Evolutionary conservation across 2,329 filamentous ascomycete species (phyloP), one percentile per base, ranked within the genome.

Genomic region (Xylariomycetidae sp.): DNA sequence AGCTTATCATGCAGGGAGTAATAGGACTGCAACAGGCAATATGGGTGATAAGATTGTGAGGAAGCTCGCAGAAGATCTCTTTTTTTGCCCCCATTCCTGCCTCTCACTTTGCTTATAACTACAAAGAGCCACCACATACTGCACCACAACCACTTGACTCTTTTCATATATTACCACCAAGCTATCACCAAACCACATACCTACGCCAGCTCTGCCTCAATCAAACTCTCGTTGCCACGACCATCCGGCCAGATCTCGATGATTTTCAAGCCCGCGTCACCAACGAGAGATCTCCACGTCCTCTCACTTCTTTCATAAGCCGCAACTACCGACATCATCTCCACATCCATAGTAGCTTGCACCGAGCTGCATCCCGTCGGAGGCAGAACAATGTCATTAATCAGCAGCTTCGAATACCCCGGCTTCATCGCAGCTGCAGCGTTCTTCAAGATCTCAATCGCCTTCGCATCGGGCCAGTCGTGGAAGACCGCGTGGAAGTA

Each of bases 361-460:
- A 33, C 34, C 10, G 32, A 15, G 13, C 49, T 54, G 6, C 63
- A 52, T 1, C 51, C 52, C 2, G 38, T 52, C 7, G 60, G 54
- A 4, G 61, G 59, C 12, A 68, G 46, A 1, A 63, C 47, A 32
- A 58, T 57, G 26, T 69, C 65, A 20, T 63, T 59, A 23, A 71
- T 54, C 12, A 71, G 42, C 4, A 70, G 25, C 32, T 63, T 61
- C 6, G 59, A 64, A 39, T 64, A 57, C 29, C 58, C 50, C 29
- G 37, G 47, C 19, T 41, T 49, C 51, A 64, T 55, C 12, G 48
- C 50, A 10, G 44, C 46, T 8, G 35, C 42, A 6, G 58, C 37
- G 10, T 61, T 47, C 14, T 40, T 38, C 8, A 67, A 37, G 19
- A 65, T 64, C 12, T 40, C 25, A 4, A 40, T 14, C 0, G 53